Evolutionary conservation across 139 green algal genomes (phyloP), one percentile per base, ranked within the genome.

Genomic region (Chlamydomonas asymmetrica): DNA sequence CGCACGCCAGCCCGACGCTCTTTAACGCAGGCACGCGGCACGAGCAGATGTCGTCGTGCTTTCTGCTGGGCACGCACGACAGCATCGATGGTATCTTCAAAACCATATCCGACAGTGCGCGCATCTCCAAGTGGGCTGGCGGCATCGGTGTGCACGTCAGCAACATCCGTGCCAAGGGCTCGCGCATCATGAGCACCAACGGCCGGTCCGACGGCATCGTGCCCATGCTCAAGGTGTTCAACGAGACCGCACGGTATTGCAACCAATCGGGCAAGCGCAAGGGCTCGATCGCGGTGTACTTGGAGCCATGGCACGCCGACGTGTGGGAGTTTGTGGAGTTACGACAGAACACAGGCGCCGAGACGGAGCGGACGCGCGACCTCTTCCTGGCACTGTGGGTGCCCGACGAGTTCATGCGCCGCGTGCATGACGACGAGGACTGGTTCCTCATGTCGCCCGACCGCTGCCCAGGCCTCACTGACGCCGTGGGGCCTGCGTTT

Each of bases 371-470:
- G 5, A 74, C 85, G 25, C 80, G 87, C 29, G 88, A 92, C 76
- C 75, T 93, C 25, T 93, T 93, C 70, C 85, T 85, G 41, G 85
- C 80, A 9, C 68, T 93, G 65, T 93, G 88, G 88, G 78, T 87
- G 25, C 63, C 64, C 32, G 88, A 93, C 68, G 79, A 92, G 32
- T 93, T 93, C 81, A 87, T 87, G 81, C 20, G 81, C 62, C 79
- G 88, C 60, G 88, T 91, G 32, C 65, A 90, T 71, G 50, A 34
- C 10, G 66, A 80, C 50, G 63, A 7, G 40, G 37, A 60, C 48
- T 81, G 76, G 76, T 60, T 43, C 8, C 76, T 86, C 31, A 54
- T 98, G 74, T 97, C 91, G 80, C 94, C 94, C 40, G 93, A 95
- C 76, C 92, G 96, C 80, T 71, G 66, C n/a, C 41, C 41, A 2